phyloP scores from a whole-genome alignment of 2,329 filamentous ascomycete species.

The Ascochyta clinopodiicola region DNA sequence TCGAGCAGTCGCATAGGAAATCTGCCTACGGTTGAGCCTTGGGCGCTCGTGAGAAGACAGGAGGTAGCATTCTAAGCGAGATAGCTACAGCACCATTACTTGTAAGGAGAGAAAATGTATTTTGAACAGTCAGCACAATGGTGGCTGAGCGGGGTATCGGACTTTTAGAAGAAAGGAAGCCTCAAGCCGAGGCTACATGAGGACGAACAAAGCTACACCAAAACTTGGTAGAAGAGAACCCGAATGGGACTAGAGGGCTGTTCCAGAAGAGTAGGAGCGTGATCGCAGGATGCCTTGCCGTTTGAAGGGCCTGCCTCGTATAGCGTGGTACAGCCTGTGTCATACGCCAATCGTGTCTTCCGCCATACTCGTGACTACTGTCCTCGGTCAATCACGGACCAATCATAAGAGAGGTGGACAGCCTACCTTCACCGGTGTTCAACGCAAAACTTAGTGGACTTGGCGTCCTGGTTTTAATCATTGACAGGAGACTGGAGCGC shows the following conservation, averaged over 20 bases:
- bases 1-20: neutral
- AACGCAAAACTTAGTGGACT: neutral
- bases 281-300: neutral
- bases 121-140: conserved; percentile 4
- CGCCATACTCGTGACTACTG: neutral
- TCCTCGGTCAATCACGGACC: neutral
- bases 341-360: conserved; percentile 5
- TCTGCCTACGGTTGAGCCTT: conserved; percentile 13
- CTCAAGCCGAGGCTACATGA: neutral
- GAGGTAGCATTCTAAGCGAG: neutral
- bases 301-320: conserved; percentile 10
- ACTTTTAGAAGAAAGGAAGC: neutral
- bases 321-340: neutral
- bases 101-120: neutral
- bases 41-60: neutral
- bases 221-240: neutral
- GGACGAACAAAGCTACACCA: neutral
- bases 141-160: conserved; percentile 11
- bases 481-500: neutral
- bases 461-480: neutral
- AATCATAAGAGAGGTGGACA: neutral
- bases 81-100: neutral
- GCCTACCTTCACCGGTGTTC: conserved; percentile 1
- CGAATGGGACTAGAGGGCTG: neutral
- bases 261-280: neutral